phyloP scores from a whole-genome alignment of 164 flowering plant genomes.

The Platanus orientalis region DNA sequence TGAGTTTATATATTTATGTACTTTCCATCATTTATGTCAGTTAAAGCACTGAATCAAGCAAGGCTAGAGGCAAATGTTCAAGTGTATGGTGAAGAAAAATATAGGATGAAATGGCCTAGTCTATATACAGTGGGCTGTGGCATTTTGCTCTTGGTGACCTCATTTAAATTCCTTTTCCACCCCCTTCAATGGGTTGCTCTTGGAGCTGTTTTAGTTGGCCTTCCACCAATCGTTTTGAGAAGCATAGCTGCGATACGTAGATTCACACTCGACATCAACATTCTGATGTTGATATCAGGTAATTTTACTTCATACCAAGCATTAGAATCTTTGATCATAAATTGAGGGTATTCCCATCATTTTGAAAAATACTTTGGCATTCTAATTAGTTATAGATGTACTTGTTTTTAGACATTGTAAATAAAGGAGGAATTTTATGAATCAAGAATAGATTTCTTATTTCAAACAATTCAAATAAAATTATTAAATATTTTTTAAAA shows the following conservation, averaged over 20 bases:
- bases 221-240: constrained; percentile 48
- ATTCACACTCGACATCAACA: constrained; percentile 60
- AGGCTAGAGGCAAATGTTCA: constrained; percentile 74
- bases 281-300: constrained; percentile 81
- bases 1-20: too few species aligned
- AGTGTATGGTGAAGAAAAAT: constrained; percentile 35
- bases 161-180: constrained; percentile 42
- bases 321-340: too few species aligned
- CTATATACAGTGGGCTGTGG: constrained; percentile 59
- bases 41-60: constrained; percentile 71
- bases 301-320: background rate
- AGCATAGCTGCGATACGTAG: constrained; percentile 39
- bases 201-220: constrained; percentile 59
- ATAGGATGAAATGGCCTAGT: constrained; percentile 70
- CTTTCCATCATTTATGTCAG: constrained; percentile 29
- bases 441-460: too few species aligned
- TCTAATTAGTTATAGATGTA: too few species aligned
- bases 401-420: too few species aligned
- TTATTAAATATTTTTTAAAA: too few species aligned
- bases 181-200: constrained; percentile 73
- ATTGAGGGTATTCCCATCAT: too few species aligned
- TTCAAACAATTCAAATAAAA: too few species aligned
- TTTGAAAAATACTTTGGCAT: too few species aligned
- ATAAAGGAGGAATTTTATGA: too few species aligned
- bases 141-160: constrained; percentile 41